Base-by-base conservation (phyloP, 805 yeast species). In the Candida manassasensis region DNA sequence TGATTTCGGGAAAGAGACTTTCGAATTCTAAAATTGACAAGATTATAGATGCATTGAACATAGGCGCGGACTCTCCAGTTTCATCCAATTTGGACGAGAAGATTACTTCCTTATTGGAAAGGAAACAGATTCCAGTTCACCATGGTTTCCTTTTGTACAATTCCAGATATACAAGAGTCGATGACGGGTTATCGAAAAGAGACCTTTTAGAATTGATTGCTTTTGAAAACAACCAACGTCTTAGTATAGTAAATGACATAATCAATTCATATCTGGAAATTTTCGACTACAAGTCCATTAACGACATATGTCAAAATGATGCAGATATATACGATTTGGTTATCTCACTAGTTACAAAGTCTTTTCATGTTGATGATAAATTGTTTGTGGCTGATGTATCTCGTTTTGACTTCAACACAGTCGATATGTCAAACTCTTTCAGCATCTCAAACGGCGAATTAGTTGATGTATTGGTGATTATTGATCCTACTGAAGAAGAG, bases 401-500 rank as follows among this genome's bases (percentile, higher is more conserved):
- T 7, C 60, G 84, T 42, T 63, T 62, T 44, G 77, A 75, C 43
- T 57, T 77, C 26, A 48, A 59, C 9, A 48, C 58, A 4, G 45
- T 65, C 35, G 51, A 55, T 19, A 40, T 41, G 27, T 44, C 51
- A 6, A 57, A 61, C 37, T 43, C 63, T 1, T 39, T 64, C 21
- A 53, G 47, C 22, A 36, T 62, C 9, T 29, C 42, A 1, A 49
- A 45, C 7, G 41, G 46, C 41, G 39, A 44, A 6, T 43, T 43
- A 1, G 52, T 87, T 14, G 82, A 82, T 41, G 49, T 88, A 4
- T 55, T 75, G 4, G 61, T 84, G 0, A 57, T 84, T 1, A 49
- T 85, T 26, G 88, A 93, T 52, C 97, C 97, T 1, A 55, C 78
- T 2, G 73, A 75, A 39, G 89, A 83, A 45, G 48, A 61, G 11